Base-by-base conservation (phyloP, 345 rosid genomes). In the Pseudoturritis turrita region DNA sequence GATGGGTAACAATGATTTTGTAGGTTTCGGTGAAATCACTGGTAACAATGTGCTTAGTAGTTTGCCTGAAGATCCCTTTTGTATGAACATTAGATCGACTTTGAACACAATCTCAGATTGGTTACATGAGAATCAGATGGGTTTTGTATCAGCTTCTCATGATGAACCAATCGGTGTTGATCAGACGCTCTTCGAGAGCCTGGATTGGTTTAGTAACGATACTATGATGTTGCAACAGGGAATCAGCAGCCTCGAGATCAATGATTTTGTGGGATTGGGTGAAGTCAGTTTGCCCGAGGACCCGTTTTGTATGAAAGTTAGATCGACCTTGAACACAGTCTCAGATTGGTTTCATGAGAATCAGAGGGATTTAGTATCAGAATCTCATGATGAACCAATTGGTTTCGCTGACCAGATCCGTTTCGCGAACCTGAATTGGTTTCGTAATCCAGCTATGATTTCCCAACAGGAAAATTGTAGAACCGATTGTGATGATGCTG, bases 31-130 rank as follows among this genome's bases (percentile, higher is more conserved):
- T 47, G 22, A 39, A 10, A 12, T 26, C 21, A 35, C 10, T 65
- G 43, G 19, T 4, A 7, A 21, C 6, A 62, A 25, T 25, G 28
- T 40, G 28, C 12, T 52, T 43, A 59, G 10, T 29, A 35, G 9
- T 41, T 66, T 78, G 36, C 77, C 74, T 36, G 78, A 59, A 6
- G 77, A 78, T 78, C 81, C 78, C 0, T 72, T 78, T 55, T 40
- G 41, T 62, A 72, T 72, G 77, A 65, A 77, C 23, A 21, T 63
- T 52, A 64, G 63, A 50, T 77, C 68, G 19, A 65, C 58, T 39
- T 43, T 71, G 26, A 71, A 65, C 49, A 36, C 73, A 2, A 37
- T 60, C 47, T 55, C 68, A 0, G 72, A 65, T 23, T 77, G 67
- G 80, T 19, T 71, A 57, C 51, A 44, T 39, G 80, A 71, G 71